These are phyloP conservation scores for Epipyxis sp. DNA, from an alignment of 108 stramenopile species.

Conservation along the genomic window DNA sequence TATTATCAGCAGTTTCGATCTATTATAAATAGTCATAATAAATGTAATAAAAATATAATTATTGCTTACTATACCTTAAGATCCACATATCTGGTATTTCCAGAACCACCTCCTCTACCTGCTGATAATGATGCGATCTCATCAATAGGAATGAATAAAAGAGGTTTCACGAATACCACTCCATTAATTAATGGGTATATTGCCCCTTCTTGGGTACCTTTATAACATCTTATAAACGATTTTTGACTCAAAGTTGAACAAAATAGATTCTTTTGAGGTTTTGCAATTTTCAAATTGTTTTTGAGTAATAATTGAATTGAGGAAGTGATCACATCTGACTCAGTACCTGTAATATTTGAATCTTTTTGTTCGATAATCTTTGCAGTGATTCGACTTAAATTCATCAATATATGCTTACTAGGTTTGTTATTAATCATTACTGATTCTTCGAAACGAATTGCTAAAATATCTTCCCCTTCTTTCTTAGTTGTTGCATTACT, in stretches of 20 bases:
- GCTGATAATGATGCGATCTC: constrained; percentile 20
- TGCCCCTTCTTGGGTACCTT: constrained; percentile 23
- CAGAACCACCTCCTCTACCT: constrained; percentile 31
- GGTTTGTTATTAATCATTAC: neutral
- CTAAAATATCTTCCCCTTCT: constrained; percentile 26
- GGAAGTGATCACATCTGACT: neutral
- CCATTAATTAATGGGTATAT: constrained; percentile 11
- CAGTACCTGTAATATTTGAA: neutral
- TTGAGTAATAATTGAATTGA: neutral
- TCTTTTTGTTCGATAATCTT: neutral
- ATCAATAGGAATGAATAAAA: constrained; percentile 9
- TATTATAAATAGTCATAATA: neutral
- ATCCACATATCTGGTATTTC: constrained; percentile 18
- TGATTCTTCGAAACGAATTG: neutral
- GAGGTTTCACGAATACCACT: constrained; percentile 16
- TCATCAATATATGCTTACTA: neutral
- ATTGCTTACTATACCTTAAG: constrained; percentile 10
- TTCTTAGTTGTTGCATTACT: constrained; percentile 15
- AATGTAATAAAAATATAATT: neutral
- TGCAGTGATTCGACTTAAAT: neutral
- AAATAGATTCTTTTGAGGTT: neutral
- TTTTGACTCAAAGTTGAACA: neutral
- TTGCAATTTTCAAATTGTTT: neutral
- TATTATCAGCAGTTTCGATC: constrained; percentile 4
- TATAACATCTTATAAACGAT: constrained; percentile 17